phyloP scores from a whole-genome alignment of 805 yeast species.

The Metschnikowia anglica region DNA sequence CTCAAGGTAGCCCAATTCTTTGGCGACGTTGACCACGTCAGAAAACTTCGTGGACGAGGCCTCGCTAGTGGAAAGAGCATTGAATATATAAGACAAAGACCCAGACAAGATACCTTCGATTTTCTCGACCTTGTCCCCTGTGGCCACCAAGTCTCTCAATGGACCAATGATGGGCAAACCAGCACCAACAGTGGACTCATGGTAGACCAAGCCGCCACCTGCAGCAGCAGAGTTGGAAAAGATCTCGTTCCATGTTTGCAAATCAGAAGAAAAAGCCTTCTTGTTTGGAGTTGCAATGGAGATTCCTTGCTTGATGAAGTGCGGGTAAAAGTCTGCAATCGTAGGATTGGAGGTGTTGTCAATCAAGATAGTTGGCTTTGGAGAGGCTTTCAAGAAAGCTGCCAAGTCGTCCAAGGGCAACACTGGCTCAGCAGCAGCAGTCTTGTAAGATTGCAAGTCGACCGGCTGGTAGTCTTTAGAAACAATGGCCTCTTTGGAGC shows the following conservation, averaged over 20 bases:
- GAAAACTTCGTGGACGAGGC: slow-evolving; percentile 71
- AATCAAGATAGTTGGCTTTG: slow-evolving; percentile 76
- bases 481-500: slow-evolving; percentile 66
- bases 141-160: slow-evolving; percentile 79
- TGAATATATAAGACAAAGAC: slow-evolving; percentile 91
- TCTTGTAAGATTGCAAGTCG: slow-evolving; percentile 58
- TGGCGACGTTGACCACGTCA: slow-evolving; percentile 85
- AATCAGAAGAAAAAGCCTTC: slow-evolving; percentile 86
- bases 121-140: slow-evolving; percentile 90
- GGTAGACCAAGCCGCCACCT: slow-evolving; percentile 77
- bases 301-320: slow-evolving; percentile 70
- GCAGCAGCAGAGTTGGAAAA: slow-evolving; percentile 54
- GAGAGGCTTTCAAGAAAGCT: slow-evolving; percentile 61
- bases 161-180: slow-evolving; percentile 93
- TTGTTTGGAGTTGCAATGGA: slow-evolving; percentile 98
- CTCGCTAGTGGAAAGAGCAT: slow-evolving; percentile 76
- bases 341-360: slow-evolving; percentile 90
- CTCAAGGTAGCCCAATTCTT: slow-evolving; percentile 91
- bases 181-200: slow-evolving; percentile 98
- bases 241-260: slow-evolving; percentile 73
- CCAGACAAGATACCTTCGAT: slow-evolving; percentile 98
- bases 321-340: slow-evolving; percentile 75
- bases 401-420: slow-evolving; percentile 59
- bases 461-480: slow-evolving; percentile 72
- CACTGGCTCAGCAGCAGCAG: slow-evolving; percentile 44